phyloP scores from a whole-genome alignment of 805 yeast species.

The Ogataea parapolymorpha region DNA sequence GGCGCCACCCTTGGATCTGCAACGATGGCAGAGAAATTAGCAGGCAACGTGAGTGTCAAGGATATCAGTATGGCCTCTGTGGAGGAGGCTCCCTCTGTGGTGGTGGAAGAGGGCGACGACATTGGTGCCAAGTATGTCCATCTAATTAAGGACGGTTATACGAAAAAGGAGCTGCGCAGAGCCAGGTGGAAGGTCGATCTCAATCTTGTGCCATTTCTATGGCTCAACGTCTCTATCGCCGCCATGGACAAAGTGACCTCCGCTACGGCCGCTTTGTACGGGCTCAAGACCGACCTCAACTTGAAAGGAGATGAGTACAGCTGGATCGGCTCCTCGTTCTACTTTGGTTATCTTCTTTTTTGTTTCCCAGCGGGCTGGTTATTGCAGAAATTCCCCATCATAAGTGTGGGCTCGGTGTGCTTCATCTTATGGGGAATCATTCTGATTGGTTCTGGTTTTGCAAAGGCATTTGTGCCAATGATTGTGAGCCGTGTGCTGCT shows the following conservation, averaged over 20 bases:
- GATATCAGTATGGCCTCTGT: conserved; percentile 1
- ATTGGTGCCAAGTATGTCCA: conserved; percentile 21
- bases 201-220: conserved; percentile 47
- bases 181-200: conserved; percentile 46
- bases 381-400: conserved; percentile 35
- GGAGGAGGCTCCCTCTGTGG: not conserved
- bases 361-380: conserved; percentile 38
- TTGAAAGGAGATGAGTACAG: conserved; percentile 34
- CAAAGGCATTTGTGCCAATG: conserved; percentile 41
- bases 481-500: conserved; percentile 44
- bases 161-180: conserved; percentile 16
- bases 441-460: conserved; percentile 43
- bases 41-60: conserved; percentile 1
- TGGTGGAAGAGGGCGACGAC: conserved; percentile 11
- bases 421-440: conserved; percentile 37
- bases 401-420: conserved; percentile 31
- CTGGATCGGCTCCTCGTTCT: conserved; percentile 35
- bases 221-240: conserved; percentile 47
- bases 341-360: conserved; percentile 34
- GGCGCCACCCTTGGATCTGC: not conserved
- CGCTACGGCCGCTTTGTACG: conserved; percentile 39
- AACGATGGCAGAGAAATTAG: conserved; percentile 7
- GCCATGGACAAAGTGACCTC: conserved; percentile 55
- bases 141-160: conserved; percentile 21
- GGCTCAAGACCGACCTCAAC: conserved; percentile 36